Evolutionary conservation across 139 green algal genomes (phyloP).

Genomic region (Nannochloris sp.): DNA sequence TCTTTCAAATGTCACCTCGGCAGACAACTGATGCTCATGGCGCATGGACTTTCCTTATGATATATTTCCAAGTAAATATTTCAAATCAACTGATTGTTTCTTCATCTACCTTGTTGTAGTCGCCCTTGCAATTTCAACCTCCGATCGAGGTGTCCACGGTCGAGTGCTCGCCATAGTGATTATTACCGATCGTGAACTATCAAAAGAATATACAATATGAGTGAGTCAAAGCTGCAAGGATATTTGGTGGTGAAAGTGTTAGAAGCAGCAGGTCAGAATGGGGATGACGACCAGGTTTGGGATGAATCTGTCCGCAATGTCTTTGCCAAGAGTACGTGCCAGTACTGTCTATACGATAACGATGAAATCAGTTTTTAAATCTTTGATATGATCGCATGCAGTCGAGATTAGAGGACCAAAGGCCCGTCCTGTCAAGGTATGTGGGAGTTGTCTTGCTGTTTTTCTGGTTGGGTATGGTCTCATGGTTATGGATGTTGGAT

Average conservation of each 20-base stretch:
- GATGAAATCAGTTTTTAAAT: background rate
- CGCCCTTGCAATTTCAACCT: conserved; percentile 13
- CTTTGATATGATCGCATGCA: conserved; percentile 25
- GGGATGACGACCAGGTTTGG: conserved; percentile 56
- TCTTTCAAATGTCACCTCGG: too few relatives aligned
- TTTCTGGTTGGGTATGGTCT: background rate
- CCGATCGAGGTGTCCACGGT: conserved; percentile 10
- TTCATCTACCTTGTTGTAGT: conserved; percentile 23
- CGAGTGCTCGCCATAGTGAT: conserved; percentile 17
- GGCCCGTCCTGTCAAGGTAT: conserved; percentile 56
- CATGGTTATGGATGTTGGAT: background rate
- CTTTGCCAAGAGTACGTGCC: conserved; percentile 56
- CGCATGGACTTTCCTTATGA: too few relatives aligned
- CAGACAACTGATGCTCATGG: too few relatives aligned
- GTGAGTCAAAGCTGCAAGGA: conserved; percentile 23
- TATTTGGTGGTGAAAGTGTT: conserved; percentile 47
- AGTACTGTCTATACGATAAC: background rate
- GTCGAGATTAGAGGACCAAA: conserved; percentile 65
- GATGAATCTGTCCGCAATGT: conserved; percentile 50
- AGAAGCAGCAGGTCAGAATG: conserved; percentile 53
- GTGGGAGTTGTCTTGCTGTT: background rate
- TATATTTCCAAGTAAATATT: too few relatives aligned
- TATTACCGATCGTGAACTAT: conserved; percentile 1
- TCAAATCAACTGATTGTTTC: conserved; percentile 10
- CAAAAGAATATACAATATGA: conserved; percentile 3